Evolutionary conservation across 495 filamentous ascomycete genomes (phyloP), one percentile per base, ranked within the genome.

Genomic region (Polyplosphaeria fusca): DNA sequence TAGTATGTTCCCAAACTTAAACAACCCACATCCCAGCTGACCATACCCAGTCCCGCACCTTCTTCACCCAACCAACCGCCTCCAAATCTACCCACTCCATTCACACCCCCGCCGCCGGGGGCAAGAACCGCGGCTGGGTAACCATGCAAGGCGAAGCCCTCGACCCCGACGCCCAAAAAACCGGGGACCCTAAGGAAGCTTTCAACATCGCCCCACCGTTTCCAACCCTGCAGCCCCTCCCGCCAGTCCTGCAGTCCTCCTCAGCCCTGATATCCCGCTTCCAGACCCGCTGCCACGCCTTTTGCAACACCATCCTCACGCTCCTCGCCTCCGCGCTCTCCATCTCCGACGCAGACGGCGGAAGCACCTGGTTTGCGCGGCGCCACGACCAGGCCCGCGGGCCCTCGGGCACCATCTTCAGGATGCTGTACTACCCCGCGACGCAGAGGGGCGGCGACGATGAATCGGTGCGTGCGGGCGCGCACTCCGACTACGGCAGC

Each of bases 131-230:
- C 27, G 93, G 92, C 20, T 98, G 93, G 93, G 82, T 85, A 1
- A 82, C 82, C 3, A 91, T 95, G 87, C 87, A 93, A 64, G 79
- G 82, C 7, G 92, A 98, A 69, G 92, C 84, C 0, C 76, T 96
- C 22, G 91, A 96, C 70, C 88, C 90, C 3, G 82, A 85, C 55
- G 83, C 83, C 51, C 91, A 96, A 68, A 82, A 85, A 67, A 89
- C 90, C 37, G 92, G 91, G 14, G 92, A 97, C 63, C 90, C 91
- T 67, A 96, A 96, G 78, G 91, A 95, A 77, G 89, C 86, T 40
- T 88, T 98, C 77, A 98, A 98, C 73, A 84, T 98, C 46, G 88
- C 87, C 65, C 81, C 87, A 70, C 95, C 91, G 71, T 41, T 73
- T 42, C 58, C 88, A 71, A 80, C 89, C 26, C 85, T 89, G 53